Evolutionary conservation across 345 rosid genomes (phyloP), one percentile per base, ranked within the genome.

Genomic region (Ceriops zippeliana): DNA sequence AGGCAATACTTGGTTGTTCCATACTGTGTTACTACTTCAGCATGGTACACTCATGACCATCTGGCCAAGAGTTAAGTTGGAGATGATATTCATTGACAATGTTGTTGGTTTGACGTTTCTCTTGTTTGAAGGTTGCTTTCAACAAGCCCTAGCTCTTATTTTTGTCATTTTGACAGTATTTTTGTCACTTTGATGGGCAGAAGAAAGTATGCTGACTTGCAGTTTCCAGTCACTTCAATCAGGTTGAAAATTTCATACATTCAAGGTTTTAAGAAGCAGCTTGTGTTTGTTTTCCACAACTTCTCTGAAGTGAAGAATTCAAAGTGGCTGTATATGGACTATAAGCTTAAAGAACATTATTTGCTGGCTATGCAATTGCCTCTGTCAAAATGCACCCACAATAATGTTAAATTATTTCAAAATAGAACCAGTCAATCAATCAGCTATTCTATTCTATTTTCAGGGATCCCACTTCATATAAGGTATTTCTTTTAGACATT

Each of bases 61-160:
- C 51, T 85, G 93, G 96, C 98, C 98, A 71, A 81, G 74, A 74
- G 86, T 90, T 72, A 79, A 87, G 62, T 80, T 95, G 86, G 98
- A 95, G 87, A 86, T 91, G 83, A 86, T 89, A 78, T 86, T 95
- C 78, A 81, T 90, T 6, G 88, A 90, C 73, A 90, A 81, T 77
- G 65, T 81, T 53, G 91, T 75, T 80, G 98, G 99, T 56, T 70
- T 90, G 75, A 85, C 87, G 84, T 75, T 86, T 76, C 78, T 90
- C 9, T 31, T 80, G 69, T 90, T 91, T 82, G 92, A 95, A 86
- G 97, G 96, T 70, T 86, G 85, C 74, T 81, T 95, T 84, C 79
- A 80, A 75, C 79, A 86, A 71, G 93, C 87, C 70, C 62, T 95
- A 70, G 86, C 81, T 61, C 77, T 84, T 79, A 83, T 85, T 60